These are phyloP conservation scores for Grosmannia serpens DNA, from an alignment of 2,329 filamentous ascomycete species.

Conservation along the genomic window DNA sequence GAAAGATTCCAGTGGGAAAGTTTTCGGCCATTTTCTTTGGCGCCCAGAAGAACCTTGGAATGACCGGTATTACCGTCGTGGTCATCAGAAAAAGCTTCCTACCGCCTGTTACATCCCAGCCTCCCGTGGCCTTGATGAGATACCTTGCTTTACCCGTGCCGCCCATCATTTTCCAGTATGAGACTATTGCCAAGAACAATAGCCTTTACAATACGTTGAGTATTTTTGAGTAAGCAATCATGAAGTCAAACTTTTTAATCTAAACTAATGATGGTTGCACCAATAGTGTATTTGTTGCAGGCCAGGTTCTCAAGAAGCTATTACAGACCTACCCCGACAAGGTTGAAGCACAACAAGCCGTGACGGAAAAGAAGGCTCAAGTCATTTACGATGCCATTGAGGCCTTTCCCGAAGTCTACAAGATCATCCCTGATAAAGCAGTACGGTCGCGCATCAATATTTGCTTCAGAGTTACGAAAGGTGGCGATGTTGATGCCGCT, in stretches of 20 bases:
- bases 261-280: not conserved
- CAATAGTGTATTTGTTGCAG: slow-evolving; percentile 69
- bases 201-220: slow-evolving; percentile 92
- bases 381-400: slow-evolving; percentile 72
- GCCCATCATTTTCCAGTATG: slow-evolving; percentile 72
- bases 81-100: slow-evolving; percentile 75
- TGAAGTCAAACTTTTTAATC: not conserved
- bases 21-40: slow-evolving; percentile 83
- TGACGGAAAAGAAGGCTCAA: slow-evolving; percentile 63
- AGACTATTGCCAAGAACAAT: slow-evolving; percentile 82
- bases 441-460: slow-evolving; percentile 88
- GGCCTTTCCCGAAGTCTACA: slow-evolving; percentile 59
- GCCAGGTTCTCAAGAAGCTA: slow-evolving; percentile 73
- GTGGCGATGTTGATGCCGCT: slow-evolving; percentile 45
- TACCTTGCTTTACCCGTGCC: slow-evolving; percentile 65
- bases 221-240: slow-evolving; percentile 58
- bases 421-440: slow-evolving; percentile 61
- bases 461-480: slow-evolving; percentile 65
- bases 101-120: slow-evolving; percentile 38
- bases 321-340: slow-evolving; percentile 54
- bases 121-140: slow-evolving; percentile 57
- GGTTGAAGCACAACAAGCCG: slow-evolving; percentile 63
- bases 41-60: slow-evolving; percentile 88
- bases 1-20: slow-evolving; percentile 64
- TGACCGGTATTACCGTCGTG: slow-evolving; percentile 74